These are phyloP conservation scores for Selaginella moellendorffii DNA, from an alignment of 75 land plant genomes.

Conservation along the genomic window DNA sequence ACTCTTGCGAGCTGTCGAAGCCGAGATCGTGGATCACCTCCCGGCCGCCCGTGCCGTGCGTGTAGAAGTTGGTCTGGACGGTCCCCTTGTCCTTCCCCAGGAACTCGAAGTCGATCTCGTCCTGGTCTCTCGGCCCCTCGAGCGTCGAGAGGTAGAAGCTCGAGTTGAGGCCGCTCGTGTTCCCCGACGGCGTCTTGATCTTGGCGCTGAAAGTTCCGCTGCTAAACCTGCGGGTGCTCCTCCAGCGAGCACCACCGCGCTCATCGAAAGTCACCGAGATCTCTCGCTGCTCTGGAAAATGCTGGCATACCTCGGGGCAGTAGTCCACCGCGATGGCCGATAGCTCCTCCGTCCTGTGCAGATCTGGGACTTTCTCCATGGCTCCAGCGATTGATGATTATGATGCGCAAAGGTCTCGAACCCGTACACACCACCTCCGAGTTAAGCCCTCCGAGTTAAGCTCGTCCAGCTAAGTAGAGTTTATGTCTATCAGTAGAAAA, in stretches of 20 bases:
- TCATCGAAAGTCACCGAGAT: conserved; percentile 38
- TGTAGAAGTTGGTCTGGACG: conserved; percentile 59
- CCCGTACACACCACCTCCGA: no score
- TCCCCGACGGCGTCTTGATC: conserved; percentile 42
- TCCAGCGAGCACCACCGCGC: conserved; percentile 57
- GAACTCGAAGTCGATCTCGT: conserved; percentile 70
- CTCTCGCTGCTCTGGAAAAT: conserved; percentile 18
- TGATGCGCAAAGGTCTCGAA: no score
- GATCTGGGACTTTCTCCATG: not conserved
- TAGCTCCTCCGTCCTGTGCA: conserved; percentile 18
- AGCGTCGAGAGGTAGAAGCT: conserved; percentile 56
- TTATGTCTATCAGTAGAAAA: no score
- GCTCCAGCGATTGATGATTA: no score
- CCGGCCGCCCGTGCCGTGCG: conserved; percentile 35
- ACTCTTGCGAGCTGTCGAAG: conserved; percentile 45
- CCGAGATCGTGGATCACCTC: conserved; percentile 46
- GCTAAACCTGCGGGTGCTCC: conserved; percentile 27
- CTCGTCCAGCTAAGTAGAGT: no score
- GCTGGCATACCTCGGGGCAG: conserved; percentile 35
- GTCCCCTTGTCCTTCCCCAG: conserved; percentile 42
- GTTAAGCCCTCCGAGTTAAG: no score
- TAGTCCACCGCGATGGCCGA: conserved; percentile 47
- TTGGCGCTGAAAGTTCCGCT: conserved; percentile 42
- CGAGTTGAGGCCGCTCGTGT: conserved; percentile 56
- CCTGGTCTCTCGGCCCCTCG: conserved; percentile 48